Percentiles rank a stretch among this genome's conserved stretches.
Evolutionary conservation across 2,329 filamentous ascomycete species (phyloP).

Genomic region (Phoma sp.): DNA sequence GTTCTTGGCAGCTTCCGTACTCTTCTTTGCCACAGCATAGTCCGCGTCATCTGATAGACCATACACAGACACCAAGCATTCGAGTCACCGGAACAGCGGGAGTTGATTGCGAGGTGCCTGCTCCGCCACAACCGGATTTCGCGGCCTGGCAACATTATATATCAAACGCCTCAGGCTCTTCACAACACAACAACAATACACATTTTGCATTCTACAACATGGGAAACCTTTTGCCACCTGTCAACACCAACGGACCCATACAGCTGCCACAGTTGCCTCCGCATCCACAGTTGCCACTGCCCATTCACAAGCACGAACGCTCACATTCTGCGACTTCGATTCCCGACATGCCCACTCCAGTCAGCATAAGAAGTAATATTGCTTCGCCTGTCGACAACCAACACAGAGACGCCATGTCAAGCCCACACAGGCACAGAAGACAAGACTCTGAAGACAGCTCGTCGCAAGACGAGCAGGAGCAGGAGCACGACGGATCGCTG

Average conservation of each 20-base stretch:
- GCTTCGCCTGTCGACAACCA: slow-evolving; percentile 36
- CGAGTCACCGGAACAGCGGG: slow-evolving; percentile 38
- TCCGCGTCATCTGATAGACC: slow-evolving; percentile 44
- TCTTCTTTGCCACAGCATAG: slow-evolving; percentile 39
- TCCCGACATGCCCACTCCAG: slow-evolving; percentile 44
- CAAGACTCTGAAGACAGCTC: slow-evolving; percentile 35
- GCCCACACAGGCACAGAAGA: slow-evolving; percentile 29
- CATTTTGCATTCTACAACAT: slow-evolving; percentile 31
- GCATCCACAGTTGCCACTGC: slow-evolving; percentile 23
- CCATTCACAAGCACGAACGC: slow-evolving; percentile 36
- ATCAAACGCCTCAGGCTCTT: slow-evolving; percentile 42
- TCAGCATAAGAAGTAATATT: slow-evolving; percentile 39
- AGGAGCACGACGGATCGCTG: slow-evolving; percentile 29
- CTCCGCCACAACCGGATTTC: slow-evolving; percentile 44
- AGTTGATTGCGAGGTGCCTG: slow-evolving; percentile 30
- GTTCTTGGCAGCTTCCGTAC: slow-evolving; percentile 36
- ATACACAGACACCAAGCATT: slow-evolving; percentile 33
- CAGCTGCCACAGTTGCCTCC: slow-evolving; percentile 23
- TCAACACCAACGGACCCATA: slow-evolving; percentile 26
- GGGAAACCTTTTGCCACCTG: slow-evolving; percentile 32
- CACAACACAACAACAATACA: slow-evolving; percentile 28
- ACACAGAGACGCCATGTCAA: slow-evolving; percentile 26
- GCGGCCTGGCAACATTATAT: slow-evolving; percentile 34
- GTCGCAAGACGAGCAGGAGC: slow-evolving; percentile 33
- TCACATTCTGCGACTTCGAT: slow-evolving; percentile 37